Conservation (phyloP, 2,329 filamentous ascomycete species). For the Helminthosporium solani region DNA sequence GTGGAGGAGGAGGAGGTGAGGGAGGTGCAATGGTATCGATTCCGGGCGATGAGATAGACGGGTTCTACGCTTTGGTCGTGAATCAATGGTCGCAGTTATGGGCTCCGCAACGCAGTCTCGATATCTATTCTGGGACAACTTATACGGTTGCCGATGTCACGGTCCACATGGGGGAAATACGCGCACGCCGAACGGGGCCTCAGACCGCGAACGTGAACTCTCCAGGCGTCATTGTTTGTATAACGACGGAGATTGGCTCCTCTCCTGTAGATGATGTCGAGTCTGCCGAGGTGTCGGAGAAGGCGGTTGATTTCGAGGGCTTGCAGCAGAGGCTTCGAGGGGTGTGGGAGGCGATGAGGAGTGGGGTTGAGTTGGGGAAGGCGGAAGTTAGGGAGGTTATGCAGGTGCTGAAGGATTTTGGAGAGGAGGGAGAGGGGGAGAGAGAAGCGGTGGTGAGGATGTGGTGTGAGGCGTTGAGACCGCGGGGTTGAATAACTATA, state of each 20-base stretch:
- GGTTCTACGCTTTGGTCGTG: conserved; percentile 14
- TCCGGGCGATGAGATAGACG: conserved; percentile 24
- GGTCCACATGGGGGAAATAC: conserved; percentile 32
- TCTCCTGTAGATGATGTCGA: conserved; percentile 4
- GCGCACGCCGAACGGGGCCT: conserved; percentile 19
- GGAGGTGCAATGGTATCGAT: conserved; percentile 23
- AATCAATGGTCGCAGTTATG: conserved; percentile 30
- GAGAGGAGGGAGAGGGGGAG: conserved; percentile 8
- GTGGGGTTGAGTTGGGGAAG: conserved; percentile 25
- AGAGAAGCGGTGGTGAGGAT: conserved; percentile 28
- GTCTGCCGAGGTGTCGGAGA: not conserved
- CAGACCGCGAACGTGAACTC: conserved; percentile 18
- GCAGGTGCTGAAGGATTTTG: conserved; percentile 18
- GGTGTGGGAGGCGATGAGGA: conserved; percentile 26
- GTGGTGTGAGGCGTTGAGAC: conserved; percentile 37
- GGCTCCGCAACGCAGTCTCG: conserved; percentile 25
- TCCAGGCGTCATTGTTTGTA: conserved; percentile 33
- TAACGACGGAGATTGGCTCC: conserved; percentile 19
- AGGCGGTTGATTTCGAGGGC: conserved; percentile 1
- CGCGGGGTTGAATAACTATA: conserved; percentile 28
- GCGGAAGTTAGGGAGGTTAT: conserved; percentile 29
- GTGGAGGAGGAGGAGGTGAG: not conserved
- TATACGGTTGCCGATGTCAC: conserved; percentile 27
- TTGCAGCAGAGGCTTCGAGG: conserved; percentile 18
- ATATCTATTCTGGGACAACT: conserved; percentile 18